Evolutionary conservation across 2,329 filamentous ascomycete genomes (phyloP).

Genomic region (Leptosphaerulina australis): DNA sequence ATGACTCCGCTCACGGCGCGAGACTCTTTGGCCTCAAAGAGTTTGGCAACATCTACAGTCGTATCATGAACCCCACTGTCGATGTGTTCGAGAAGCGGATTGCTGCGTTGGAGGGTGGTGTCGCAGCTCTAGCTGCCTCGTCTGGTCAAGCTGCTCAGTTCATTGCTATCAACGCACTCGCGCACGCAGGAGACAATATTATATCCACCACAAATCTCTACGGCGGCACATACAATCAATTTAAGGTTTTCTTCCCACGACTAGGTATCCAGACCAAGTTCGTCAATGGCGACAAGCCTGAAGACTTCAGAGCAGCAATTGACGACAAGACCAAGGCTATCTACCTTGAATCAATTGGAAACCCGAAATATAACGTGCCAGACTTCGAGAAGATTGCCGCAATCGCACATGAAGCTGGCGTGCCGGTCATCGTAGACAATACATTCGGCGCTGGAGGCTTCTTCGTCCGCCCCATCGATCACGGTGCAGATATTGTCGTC

Average conservation of each 20-base stretch:
- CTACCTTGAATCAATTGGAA: constrained; percentile 86
- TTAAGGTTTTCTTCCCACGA: constrained; percentile 89
- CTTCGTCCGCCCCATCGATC: constrained; percentile 83
- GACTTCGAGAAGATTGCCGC: constrained; percentile 87
- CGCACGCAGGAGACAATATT: constrained; percentile 89
- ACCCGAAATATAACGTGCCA: constrained; percentile 90
- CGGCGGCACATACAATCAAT: constrained; percentile 95
- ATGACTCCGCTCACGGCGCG: constrained; percentile 94
- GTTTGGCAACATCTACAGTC: constrained; percentile 96
- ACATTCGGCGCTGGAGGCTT: constrained; percentile 94
- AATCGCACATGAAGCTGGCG: constrained; percentile 71
- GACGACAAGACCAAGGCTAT: constrained; percentile 93
- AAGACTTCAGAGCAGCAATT: constrained; percentile 80
- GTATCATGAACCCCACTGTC: constrained; percentile 80
- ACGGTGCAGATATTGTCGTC: constrained; percentile 91
- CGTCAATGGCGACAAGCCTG: constrained; percentile 76
- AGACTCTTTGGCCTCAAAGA: constrained; percentile 96
- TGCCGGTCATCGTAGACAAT: constrained; percentile 75
- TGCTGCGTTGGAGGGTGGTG: constrained; percentile 91
- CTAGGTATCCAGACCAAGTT: constrained; percentile 90
- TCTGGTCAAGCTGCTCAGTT: constrained; percentile 93
- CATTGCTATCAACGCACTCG: constrained; percentile 84
- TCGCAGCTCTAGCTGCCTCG: constrained; percentile 80
- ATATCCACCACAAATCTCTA: constrained; percentile 86
- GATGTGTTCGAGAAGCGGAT: constrained; percentile 95